A percentile compares a stretch with the other conserved stretches of the same genome.
phyloP scores from a whole-genome alignment of 768 basidiomycete species.

The Galerina marginata region DNA sequence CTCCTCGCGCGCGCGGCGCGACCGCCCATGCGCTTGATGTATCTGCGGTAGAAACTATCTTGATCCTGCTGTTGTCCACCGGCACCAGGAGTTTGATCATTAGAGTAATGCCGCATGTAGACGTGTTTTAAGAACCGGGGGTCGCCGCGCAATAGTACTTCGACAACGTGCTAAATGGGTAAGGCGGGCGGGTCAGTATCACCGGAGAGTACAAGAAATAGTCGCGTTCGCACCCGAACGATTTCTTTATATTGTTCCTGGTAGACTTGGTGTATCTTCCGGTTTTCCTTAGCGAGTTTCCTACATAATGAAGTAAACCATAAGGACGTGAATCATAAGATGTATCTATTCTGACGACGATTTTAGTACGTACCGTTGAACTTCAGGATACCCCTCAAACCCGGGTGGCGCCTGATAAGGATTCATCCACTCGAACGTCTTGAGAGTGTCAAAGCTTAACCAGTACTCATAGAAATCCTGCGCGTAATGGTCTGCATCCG shows the following conservation, averaged over 20 bases:
- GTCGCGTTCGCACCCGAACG: slow-evolving; percentile 1
- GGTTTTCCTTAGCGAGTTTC: not conserved
- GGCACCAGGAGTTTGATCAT: not conserved
- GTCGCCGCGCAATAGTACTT: not conserved
- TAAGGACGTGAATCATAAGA: not conserved
- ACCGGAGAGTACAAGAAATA: not conserved
- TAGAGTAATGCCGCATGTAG: not conserved
- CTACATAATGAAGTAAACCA: not conserved
- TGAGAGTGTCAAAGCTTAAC: slow-evolving; percentile 27
- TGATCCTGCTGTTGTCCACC: too few relatives aligned
- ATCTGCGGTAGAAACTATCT: not conserved
- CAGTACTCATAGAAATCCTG: slow-evolving; percentile 29
- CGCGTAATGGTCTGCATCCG: slow-evolving; percentile 11
- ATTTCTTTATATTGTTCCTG: slow-evolving; percentile 2
- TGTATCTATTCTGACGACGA: not conserved
- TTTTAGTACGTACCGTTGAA: not conserved
- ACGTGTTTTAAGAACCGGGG: slow-evolving; percentile 3
- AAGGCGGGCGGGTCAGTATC: too few relatives aligned
- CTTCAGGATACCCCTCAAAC: not conserved
- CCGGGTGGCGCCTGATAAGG: not conserved
- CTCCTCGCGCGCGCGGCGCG: not conserved
- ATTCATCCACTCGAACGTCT: slow-evolving; percentile 30
- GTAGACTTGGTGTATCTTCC: not conserved
- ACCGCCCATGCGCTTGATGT: not conserved
- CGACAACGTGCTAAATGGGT: not conserved